Evolutionary conservation across 805 yeast genomes (phyloP).

Genomic region (Kockiozyma suomiensis): DNA sequence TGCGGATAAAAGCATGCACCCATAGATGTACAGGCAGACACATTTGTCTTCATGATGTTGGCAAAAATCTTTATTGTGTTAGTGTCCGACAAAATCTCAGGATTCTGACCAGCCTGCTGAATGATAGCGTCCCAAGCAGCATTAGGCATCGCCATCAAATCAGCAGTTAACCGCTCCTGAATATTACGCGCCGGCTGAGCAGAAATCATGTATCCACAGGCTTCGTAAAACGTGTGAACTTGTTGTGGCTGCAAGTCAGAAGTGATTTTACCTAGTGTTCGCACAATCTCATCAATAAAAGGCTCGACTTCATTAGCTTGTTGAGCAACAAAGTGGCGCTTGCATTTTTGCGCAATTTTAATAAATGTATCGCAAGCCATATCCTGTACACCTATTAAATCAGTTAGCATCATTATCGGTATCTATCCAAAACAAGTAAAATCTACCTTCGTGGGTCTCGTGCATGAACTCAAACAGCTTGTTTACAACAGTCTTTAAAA

Average conservation of each 20-base stretch:
- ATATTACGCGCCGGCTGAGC: constrained; percentile 75
- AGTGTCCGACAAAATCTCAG: constrained; percentile 61
- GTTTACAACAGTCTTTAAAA: constrained; percentile 90
- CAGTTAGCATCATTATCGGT: background rate
- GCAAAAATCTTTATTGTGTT: constrained; percentile 92
- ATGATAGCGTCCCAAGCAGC: constrained; percentile 92
- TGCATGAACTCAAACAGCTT: constrained; percentile 98
- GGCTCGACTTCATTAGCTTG: constrained; percentile 88
- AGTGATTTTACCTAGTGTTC: constrained; percentile 80
- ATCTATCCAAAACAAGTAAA: background rate
- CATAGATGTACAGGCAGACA: constrained; percentile 89
- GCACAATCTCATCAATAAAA: constrained; percentile 85
- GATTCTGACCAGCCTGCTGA: constrained; percentile 80
- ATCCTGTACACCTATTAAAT: constrained; percentile 81
- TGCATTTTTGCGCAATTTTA: constrained; percentile 92
- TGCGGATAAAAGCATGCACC: constrained; percentile 92
- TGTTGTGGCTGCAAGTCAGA: constrained; percentile 95
- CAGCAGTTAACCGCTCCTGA: constrained; percentile 70
- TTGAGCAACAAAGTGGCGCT: constrained; percentile 86
- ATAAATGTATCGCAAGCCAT: constrained; percentile 99
- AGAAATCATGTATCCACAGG: constrained; percentile 90
- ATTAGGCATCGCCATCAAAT: constrained; percentile 89
- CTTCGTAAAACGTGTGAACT: constrained; percentile 96
- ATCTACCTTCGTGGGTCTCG: constrained; percentile 86
- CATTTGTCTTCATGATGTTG: constrained; percentile 91